A percentile compares a stretch with the other conserved stretches of the same genome.
Evolutionary conservation across 2,329 filamentous ascomycete genomes (phyloP).

Genomic region (Epichloe coenophiala): DNA sequence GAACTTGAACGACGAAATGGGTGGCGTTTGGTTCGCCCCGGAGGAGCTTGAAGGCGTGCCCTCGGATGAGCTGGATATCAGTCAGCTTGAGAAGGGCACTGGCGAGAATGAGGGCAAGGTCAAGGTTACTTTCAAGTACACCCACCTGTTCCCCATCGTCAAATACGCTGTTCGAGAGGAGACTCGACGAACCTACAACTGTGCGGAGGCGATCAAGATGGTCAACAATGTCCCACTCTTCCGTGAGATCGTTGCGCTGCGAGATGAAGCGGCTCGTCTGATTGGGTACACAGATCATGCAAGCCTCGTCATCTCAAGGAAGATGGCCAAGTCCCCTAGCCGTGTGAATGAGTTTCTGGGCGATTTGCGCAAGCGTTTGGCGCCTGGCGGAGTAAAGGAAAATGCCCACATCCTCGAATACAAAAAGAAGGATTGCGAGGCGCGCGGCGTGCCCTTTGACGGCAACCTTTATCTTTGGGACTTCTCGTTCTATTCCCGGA

Average conservation of each 20-base stretch:
- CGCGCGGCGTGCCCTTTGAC: conserved; percentile 45
- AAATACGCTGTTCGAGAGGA: conserved; percentile 64
- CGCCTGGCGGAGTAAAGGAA: conserved; percentile 58
- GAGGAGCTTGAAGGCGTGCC: conserved; percentile 66
- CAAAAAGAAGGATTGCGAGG: conserved; percentile 56
- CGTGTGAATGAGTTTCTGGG: conserved; percentile 61
- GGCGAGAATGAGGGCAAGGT: conserved; percentile 61
- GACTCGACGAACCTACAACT: conserved; percentile 40
- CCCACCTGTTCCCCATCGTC: conserved; percentile 62
- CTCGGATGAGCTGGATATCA: conserved; percentile 50
- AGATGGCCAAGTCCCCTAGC: conserved; percentile 70
- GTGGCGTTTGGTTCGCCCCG: conserved; percentile 62
- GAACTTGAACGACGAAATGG: conserved; percentile 71
- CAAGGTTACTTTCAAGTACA: conserved; percentile 71
- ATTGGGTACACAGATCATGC: conserved; percentile 69
- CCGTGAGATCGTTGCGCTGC: conserved; percentile 58
- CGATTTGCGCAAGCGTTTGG: conserved; percentile 54
- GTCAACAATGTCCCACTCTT: conserved; percentile 62
- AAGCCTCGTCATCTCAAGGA: conserved; percentile 62
- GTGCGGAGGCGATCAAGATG: conserved; percentile 25
- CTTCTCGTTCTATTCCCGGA: conserved; percentile 62
- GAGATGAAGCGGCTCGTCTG: conserved; percentile 65
- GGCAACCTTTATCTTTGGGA: conserved; percentile 75
- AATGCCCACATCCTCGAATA: conserved; percentile 55
- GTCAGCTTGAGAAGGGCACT: conserved; percentile 56